phyloP scores from a whole-genome alignment of 2,329 filamentous ascomycete species.

The Nemania serpens region DNA sequence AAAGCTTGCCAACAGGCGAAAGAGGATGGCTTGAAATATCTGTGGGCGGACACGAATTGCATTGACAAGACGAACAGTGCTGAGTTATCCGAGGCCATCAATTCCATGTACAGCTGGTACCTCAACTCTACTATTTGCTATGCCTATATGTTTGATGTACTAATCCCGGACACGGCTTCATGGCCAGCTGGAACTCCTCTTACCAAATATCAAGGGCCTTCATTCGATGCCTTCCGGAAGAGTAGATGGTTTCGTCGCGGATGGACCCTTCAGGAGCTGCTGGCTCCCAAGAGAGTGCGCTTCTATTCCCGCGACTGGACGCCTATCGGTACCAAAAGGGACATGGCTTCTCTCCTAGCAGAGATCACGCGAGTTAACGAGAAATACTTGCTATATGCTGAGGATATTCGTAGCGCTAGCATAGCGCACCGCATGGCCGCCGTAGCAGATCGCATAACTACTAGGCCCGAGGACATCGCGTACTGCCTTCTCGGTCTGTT shows the following conservation, averaged over 20 bases:
- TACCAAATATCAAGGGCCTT: not conserved
- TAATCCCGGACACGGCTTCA: not conserved
- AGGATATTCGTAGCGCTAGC: no score
- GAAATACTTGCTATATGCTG: slow-evolving; percentile 6
- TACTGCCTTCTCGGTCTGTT: no score
- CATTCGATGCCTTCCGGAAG: not conserved
- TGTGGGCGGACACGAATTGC: slow-evolving; percentile 14
- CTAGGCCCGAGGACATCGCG: no score
- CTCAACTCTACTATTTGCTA: slow-evolving; percentile 7
- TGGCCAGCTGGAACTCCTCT: no score
- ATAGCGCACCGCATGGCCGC: no score
- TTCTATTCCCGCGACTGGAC: slow-evolving; percentile 11
- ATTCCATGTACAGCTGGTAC: slow-evolving; percentile 7
- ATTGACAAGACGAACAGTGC: slow-evolving; percentile 15
- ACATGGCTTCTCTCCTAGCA: slow-evolving; percentile 10
- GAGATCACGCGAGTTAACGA: slow-evolving; percentile 13
- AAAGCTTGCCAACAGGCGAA: slow-evolving; percentile 2
- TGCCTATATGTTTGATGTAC: slow-evolving; percentile 13
- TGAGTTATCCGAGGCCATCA: not conserved
- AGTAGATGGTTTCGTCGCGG: not conserved
- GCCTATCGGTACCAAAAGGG: slow-evolving; percentile 8
- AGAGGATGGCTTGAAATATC: not conserved
- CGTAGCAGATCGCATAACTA: no score
- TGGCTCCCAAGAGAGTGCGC: slow-evolving; percentile 5
- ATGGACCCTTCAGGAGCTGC: not conserved